Conservation (phyloP, 345 rosid species). For the Limnanthes douglasii region DNA sequence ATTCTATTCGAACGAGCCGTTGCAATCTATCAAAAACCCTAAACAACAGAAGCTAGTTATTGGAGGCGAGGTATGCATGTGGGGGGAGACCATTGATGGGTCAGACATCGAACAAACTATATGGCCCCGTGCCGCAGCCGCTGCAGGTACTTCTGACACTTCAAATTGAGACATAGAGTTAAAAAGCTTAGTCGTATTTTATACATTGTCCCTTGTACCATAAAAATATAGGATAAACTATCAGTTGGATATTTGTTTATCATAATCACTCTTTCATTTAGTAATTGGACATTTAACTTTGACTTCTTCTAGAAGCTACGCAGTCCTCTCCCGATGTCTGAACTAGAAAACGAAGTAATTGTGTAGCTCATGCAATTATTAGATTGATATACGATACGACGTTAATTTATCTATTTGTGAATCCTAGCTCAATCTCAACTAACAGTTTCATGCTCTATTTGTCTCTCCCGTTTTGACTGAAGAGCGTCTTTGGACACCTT, state of each 20-base stretch:
- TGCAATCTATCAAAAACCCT: slow-evolving; percentile 21
- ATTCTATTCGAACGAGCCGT: slow-evolving; percentile 50
- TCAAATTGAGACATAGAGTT: not conserved
- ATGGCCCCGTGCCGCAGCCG: slow-evolving; percentile 85
- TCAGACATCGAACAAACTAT: slow-evolving; percentile 65
- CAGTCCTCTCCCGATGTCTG: too few species aligned
- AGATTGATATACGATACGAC: not conserved
- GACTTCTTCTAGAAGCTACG: too few species aligned
- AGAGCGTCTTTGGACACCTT: slow-evolving; percentile 67
- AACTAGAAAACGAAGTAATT: too few species aligned
- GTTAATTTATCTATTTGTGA: not conserved
- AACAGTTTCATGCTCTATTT: not conserved
- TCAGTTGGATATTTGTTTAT: too few species aligned
- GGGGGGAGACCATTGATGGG: slow-evolving; percentile 51
- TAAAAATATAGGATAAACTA: too few species aligned
- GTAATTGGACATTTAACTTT: too few species aligned
- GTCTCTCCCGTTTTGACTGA: not conserved
- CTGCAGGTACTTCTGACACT: slow-evolving; percentile 33
- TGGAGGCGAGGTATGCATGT: slow-evolving; percentile 78
- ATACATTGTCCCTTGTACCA: too few species aligned
- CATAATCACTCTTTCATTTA: too few species aligned
- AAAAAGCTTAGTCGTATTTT: not conserved
- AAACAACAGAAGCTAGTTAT: slow-evolving; percentile 37
- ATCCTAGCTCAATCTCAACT: not conserved
- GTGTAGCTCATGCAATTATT: too few species aligned